A percentile compares a stretch with the other conserved stretches of the same genome.
Conservation (phyloP, 2,329 filamentous ascomycete species). For the Tolypocladium tropicale region DNA sequence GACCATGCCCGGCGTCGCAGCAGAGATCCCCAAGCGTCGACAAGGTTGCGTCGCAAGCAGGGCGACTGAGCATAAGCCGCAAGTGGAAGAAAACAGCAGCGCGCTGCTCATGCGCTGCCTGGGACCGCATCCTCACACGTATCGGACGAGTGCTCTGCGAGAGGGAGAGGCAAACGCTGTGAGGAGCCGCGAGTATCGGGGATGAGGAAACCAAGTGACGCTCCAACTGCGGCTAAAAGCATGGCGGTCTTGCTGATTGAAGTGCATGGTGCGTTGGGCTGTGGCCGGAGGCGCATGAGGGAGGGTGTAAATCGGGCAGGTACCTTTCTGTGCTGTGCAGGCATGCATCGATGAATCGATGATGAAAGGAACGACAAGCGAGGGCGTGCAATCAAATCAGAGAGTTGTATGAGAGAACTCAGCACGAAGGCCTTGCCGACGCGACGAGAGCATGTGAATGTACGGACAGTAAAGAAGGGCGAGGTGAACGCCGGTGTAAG, state of each 20-base stretch:
- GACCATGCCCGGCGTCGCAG: conserved; percentile 7
- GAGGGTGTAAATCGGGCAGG: conserved; percentile 14
- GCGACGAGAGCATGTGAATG: not conserved
- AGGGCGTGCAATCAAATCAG: no score
- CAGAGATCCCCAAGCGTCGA: conserved; percentile 5
- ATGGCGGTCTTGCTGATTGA: conserved; percentile 5
- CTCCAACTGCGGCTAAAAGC: not conserved
- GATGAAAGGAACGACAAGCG: not conserved
- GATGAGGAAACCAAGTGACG: not conserved
- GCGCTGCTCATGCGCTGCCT: not conserved
- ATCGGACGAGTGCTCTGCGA: not conserved
- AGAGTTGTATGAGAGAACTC: conserved; percentile 1
- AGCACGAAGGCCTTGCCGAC: conserved; percentile 1
- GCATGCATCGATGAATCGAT: not conserved
- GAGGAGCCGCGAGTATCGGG: not conserved
- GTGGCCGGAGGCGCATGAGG: conserved; percentile 6
- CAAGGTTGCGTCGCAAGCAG: not conserved
- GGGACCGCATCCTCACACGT: not conserved
- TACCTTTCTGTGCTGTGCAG: not conserved
- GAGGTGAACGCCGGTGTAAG: conserved; percentile 11
- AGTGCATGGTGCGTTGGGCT: conserved; percentile 2
- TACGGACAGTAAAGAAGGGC: not conserved
- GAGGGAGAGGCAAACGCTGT: not conserved
- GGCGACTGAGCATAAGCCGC: not conserved
- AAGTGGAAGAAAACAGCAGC: not conserved